Evolutionary conservation across 306 rosid species (phyloP).

Genomic region (Trichosanthes truncata): DNA sequence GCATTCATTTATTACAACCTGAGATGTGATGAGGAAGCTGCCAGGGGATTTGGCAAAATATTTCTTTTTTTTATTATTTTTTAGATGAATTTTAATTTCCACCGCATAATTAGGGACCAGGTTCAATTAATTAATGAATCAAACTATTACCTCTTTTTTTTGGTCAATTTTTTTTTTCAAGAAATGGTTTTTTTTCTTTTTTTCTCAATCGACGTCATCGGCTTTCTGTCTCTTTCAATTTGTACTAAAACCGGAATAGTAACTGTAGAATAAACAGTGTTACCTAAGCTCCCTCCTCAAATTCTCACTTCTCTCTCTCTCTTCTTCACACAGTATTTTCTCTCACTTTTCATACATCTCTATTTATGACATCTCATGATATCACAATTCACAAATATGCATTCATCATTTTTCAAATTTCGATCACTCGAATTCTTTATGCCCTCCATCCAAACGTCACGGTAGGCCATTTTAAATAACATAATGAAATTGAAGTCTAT

Average conservation of each 20-base stretch:
- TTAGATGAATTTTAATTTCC: background rate
- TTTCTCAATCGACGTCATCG: background rate
- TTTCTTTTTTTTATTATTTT: background rate
- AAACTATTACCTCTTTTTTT: background rate
- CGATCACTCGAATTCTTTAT: background rate
- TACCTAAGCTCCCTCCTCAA: background rate
- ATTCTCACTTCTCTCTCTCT: background rate
- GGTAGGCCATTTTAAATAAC: background rate
- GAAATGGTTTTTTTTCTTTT: background rate
- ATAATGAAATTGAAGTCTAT: no score
- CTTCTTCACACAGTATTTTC: background rate
- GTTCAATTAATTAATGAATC: background rate
- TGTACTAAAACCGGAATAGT: constrained; percentile 1
- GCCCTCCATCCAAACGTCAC: background rate
- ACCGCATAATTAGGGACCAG: background rate
- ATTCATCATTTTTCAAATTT: background rate
- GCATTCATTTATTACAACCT: background rate
- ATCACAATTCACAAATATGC: background rate
- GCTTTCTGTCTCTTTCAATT: constrained; percentile 4
- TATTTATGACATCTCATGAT: background rate
- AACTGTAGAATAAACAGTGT: background rate
- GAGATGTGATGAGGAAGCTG: background rate
- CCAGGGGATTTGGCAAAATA: background rate
- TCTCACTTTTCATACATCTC: background rate
- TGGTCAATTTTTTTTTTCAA: background rate